A percentile compares a stretch with the other conserved stretches of the same genome.
Evolutionary conservation across 2,329 filamentous ascomycete genomes (phyloP).

Genomic region (Juglanconis oblonga): DNA sequence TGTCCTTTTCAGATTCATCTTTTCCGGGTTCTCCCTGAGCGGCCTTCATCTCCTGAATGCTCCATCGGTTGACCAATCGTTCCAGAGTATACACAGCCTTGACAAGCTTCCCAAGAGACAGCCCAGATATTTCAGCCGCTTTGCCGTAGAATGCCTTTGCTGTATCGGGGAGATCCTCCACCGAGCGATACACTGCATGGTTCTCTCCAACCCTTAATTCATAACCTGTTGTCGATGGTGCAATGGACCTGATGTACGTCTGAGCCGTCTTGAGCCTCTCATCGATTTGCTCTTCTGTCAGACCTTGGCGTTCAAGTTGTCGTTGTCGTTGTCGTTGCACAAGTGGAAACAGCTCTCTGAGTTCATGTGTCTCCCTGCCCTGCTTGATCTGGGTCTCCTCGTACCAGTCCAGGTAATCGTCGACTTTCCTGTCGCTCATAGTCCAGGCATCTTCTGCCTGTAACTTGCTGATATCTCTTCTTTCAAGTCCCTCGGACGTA

Average conservation of each 20-base stretch:
- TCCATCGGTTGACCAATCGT: constrained; percentile 33
- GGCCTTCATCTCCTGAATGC: constrained; percentile 23
- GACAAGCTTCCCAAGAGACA: constrained; percentile 33
- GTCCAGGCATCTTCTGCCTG: constrained; percentile 28
- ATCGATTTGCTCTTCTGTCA: constrained; percentile 25
- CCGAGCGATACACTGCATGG: constrained; percentile 33
- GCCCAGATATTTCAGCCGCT: constrained; percentile 36
- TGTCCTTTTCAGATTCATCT: constrained; percentile 11
- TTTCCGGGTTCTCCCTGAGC: neutral
- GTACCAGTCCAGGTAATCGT: constrained; percentile 79
- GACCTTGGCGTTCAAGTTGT: constrained; percentile 6
- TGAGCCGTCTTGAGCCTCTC: constrained; percentile 23
- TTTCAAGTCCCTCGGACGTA: constrained; percentile 21
- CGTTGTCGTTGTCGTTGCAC: constrained; percentile 12
- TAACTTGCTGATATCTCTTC: constrained; percentile 26
- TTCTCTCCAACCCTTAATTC: constrained; percentile 30
- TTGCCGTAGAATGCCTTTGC: constrained; percentile 41
- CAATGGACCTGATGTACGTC: constrained; percentile 22
- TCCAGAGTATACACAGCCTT: constrained; percentile 36
- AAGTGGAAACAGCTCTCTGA: constrained; percentile 33
- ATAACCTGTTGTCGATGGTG: constrained; percentile 16
- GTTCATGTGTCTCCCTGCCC: constrained; percentile 27
- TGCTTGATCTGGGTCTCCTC: constrained; percentile 46
- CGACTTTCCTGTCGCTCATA: constrained; percentile 60
- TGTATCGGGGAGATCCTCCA: constrained; percentile 39